A percentile compares a stretch with the other conserved stretches of the same genome.
Conservation (phyloP, 441 rosid genomes). For the Croton setiger region DNA sequence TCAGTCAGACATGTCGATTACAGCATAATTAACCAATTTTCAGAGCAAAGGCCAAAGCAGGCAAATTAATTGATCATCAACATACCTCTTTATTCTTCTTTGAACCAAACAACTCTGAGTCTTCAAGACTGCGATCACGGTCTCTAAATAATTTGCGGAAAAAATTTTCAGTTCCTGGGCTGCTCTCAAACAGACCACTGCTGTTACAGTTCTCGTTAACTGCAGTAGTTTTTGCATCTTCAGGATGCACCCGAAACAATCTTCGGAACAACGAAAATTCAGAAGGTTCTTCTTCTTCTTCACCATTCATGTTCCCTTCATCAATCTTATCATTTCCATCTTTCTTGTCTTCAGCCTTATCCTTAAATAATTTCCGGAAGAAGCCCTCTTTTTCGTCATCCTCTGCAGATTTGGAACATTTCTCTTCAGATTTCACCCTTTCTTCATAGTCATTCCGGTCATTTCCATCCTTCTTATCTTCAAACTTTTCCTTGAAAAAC, state of each 20-base stretch:
- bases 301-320: conserved; percentile 43
- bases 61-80: conserved; percentile 17
- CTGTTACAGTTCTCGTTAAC: conserved; percentile 50
- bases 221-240: conserved; percentile 53
- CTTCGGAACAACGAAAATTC: conserved; percentile 78
- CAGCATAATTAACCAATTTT: conserved; percentile 14
- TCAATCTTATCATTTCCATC: conserved; percentile 63
- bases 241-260: conserved; percentile 94
- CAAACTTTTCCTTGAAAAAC: conserved; percentile 69
- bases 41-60: conserved; percentile 1
- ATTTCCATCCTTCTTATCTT: conserved; percentile 70
- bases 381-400: conserved; percentile 92
- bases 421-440: conserved; percentile 44
- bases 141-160: conserved; percentile 96
- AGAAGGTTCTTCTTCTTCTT: conserved; percentile 90
- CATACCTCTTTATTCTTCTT: conserved; percentile 82
- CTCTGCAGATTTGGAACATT: conserved; percentile 62
- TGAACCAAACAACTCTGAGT: conserved; percentile 78
- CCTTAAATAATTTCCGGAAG: conserved; percentile 75
- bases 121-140: conserved; percentile 90
- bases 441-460: conserved; percentile 41
- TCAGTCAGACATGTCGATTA: not conserved
- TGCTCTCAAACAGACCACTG: conserved; percentile 65
- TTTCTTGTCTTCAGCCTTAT: conserved; percentile 78
- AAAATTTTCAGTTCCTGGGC: conserved; percentile 94